Conservation (phyloP, 768 basidiomycete species). For the Lactarius hengduanensis region DNA sequence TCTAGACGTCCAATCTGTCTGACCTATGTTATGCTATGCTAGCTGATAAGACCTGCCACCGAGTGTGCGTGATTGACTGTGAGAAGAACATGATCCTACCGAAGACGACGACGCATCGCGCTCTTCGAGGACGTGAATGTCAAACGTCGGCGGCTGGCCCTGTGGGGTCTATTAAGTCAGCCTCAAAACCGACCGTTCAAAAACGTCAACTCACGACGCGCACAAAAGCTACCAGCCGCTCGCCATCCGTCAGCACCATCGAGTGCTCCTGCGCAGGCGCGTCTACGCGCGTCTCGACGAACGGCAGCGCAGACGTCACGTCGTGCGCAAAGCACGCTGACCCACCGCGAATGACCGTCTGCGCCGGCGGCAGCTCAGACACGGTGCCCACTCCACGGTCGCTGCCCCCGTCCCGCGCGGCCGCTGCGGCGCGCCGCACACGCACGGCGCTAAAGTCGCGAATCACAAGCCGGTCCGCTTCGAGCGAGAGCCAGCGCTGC, state of each 20-base stretch:
- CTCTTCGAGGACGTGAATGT: constrained; percentile 17
- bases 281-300: constrained; percentile 15
- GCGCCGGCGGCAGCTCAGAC: neutral
- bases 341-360: neutral
- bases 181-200: neutral
- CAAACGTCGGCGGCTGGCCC: constrained; percentile 8
- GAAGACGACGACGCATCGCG: neutral
- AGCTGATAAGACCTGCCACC: constrained; percentile 4
- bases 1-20: neutral
- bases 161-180: neutral
- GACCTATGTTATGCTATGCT: neutral
- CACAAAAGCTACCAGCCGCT: constrained; percentile 14
- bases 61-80: constrained; percentile 1
- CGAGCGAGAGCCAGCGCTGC: constrained; percentile 23
- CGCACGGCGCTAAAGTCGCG: constrained; percentile 21
- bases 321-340: constrained; percentile 8
- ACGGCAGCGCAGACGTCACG: constrained; percentile 11
- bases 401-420: neutral
- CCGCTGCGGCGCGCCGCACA: constrained; percentile 1
- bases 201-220: constrained; percentile 4
- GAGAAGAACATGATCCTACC: neutral
- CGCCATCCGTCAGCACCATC: constrained; percentile 21
- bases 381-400: neutral
- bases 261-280: neutral
- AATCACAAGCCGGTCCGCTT: constrained; percentile 5